Base-by-base conservation (phyloP, 2,329 filamentous ascomycete genomes). In the Trichoderma hamatum region DNA sequence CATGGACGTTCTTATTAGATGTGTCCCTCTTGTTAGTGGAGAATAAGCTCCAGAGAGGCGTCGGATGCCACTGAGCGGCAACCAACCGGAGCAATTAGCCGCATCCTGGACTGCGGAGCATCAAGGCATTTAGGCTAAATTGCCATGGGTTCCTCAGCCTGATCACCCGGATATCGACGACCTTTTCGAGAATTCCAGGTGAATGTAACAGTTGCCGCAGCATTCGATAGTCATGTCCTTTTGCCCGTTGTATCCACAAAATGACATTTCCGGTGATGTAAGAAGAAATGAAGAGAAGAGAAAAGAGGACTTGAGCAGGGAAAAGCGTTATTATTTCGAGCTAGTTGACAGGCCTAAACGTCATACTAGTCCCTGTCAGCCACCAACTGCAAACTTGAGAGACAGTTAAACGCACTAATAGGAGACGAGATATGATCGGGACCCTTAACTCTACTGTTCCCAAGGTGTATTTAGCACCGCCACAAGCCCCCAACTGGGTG, bases 1-100 rank as follows among this genome's bases (percentile, higher is more conserved):
- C 36, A n/a, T 21, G 58, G 28, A 26, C n/a, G 28, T 36, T 52
- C n/a, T 21, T 64, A 30, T 51, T 55, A 34, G 60, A 51, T 34
- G 46, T 64, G 19, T 63, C 24, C 39, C 46, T 36, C 60, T 14
- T 63, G 26, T 10, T 62, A 39, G 61, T 64, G 61, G 49, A 30
- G 55, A 55, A 64, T 55, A 64, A 49, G 63, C 36, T 58, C 30
- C 63, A 60, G 43, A 24, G 32, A 54, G 4, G 30, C 34, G 39
- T 61, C 34, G 56, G 56, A 58, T 61, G 39, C 65, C 51, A 54
- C 39, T 43, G 56, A 54, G 65, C 56, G 43, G 56, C 65, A 61
- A 55, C 65, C 65, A 68, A 68, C 65, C 65, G 65, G 58, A 68
- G 39, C 65, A 68, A 68, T 68, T 68, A 68, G 65, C 65, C 65